Evolutionary conservation across 768 basidiomycete genomes (phyloP).

Genomic region (Hypholoma sublateritium): DNA sequence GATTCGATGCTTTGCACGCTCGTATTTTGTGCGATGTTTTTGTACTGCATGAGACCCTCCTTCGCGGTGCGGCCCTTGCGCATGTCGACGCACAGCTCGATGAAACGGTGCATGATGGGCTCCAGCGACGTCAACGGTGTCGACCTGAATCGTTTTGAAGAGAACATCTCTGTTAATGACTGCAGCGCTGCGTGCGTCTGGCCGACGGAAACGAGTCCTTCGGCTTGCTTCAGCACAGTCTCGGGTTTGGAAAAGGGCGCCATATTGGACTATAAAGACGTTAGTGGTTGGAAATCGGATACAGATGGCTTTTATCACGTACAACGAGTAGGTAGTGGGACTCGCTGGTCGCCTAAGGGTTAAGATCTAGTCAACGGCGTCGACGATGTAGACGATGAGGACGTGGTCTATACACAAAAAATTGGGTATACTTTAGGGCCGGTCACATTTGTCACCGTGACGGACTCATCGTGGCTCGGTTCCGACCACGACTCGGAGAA

Average conservation of each 20-base stretch:
- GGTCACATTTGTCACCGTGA: slow-evolving; percentile 12
- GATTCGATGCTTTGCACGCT: slow-evolving; percentile 89
- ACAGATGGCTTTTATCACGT: slow-evolving; percentile 2
- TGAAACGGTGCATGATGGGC: slow-evolving; percentile 93
- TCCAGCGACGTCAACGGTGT: slow-evolving; percentile 88
- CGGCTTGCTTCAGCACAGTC: slow-evolving; percentile 89
- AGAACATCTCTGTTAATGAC: slow-evolving; percentile 89
- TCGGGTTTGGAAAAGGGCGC: slow-evolving; percentile 90
- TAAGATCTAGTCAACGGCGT: slow-evolving; percentile 15
- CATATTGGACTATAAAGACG: slow-evolving; percentile 44
- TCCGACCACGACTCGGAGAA: neutral
- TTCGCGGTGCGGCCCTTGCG: slow-evolving; percentile 92
- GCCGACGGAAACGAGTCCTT: slow-evolving; percentile 89
- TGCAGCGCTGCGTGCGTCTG: slow-evolving; percentile 90
- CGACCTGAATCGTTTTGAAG: slow-evolving; percentile 90
- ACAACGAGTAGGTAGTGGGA: slow-evolving; percentile 20
- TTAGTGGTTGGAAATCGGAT: neutral
- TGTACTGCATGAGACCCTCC: slow-evolving; percentile 96
- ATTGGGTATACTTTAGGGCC: slow-evolving; percentile 23
- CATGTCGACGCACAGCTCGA: slow-evolving; percentile 95
- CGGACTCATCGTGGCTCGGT: slow-evolving; percentile 5
- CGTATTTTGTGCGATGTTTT: slow-evolving; percentile 95
- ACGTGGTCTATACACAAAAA: slow-evolving; percentile 20
- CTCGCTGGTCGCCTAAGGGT: slow-evolving; percentile 18
- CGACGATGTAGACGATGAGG: slow-evolving; percentile 11